phyloP scores from a whole-genome alignment of 306 rosid genomes.

The Dalbergia cultrata region DNA sequence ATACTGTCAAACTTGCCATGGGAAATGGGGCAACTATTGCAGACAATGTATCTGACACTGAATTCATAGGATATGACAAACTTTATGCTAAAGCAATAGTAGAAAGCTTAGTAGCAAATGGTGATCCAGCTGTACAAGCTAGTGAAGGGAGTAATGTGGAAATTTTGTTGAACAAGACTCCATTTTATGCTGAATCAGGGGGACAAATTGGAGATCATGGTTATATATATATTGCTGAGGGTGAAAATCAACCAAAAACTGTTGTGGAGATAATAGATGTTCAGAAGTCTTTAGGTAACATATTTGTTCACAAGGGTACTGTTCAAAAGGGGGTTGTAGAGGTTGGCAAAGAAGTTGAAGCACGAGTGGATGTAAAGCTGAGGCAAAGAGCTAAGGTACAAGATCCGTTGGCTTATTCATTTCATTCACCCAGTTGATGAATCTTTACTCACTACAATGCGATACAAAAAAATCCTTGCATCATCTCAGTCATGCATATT shows the following conservation, averaged over 20 bases:
- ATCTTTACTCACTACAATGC: neutral
- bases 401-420: constrained; percentile 29
- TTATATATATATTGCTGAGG: constrained; percentile 68
- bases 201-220: constrained; percentile 97
- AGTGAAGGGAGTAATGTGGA: constrained; percentile 87
- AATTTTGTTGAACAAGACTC: constrained; percentile 83
- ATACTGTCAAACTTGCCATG: constrained; percentile 76
- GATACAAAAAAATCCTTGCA: constrained; percentile 16
- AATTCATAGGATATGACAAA: constrained; percentile 85
- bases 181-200: constrained; percentile 98
- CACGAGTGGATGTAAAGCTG: constrained; percentile 78
- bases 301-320: constrained; percentile 90
- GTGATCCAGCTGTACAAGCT: constrained; percentile 71
- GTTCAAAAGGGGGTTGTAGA: constrained; percentile 83
- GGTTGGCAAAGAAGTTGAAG: constrained; percentile 95
- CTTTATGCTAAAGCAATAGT: constrained; percentile 82
- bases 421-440: constrained; percentile 25
- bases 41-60: constrained; percentile 75
- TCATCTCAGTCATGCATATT: constrained; percentile 31
- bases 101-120: constrained; percentile 85
- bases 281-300: constrained; percentile 85
- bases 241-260: constrained; percentile 68
- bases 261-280: constrained; percentile 89
- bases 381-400: constrained; percentile 93
- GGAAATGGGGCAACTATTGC: constrained; percentile 72